Evolutionary conservation across 1,284 basidiomycete species (phyloP).

Genomic region (Somion occarium): DNA sequence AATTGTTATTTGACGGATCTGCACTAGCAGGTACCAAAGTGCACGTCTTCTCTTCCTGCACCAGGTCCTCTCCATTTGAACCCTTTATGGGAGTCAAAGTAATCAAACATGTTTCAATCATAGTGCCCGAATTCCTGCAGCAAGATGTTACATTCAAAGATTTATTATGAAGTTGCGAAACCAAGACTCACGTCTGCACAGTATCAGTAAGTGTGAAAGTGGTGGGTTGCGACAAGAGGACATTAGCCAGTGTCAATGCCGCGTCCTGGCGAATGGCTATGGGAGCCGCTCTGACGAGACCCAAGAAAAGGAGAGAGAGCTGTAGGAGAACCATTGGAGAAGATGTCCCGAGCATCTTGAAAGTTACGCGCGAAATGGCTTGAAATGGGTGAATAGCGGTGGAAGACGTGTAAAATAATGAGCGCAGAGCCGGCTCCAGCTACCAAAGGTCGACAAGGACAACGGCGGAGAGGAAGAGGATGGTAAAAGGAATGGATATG

Average conservation of each 20-base stretch:
- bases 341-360: slow-evolving; percentile 30
- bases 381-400: slow-evolving; percentile 10
- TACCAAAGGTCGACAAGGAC: slow-evolving; percentile 33
- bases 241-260: slow-evolving; percentile 19
- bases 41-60: slow-evolving; percentile 58
- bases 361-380: slow-evolving; percentile 2
- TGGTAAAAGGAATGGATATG: slow-evolving; percentile 48
- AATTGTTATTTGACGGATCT: not conserved
- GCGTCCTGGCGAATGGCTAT: slow-evolving; percentile 14
- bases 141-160: slow-evolving; percentile 2
- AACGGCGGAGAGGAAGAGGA: slow-evolving; percentile 28
- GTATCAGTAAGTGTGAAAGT: slow-evolving; percentile 27
- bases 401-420: slow-evolving; percentile 15
- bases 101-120: slow-evolving; percentile 61
- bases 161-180: slow-evolving; percentile 3
- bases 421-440: slow-evolving; percentile 47
- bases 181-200: slow-evolving; percentile 30
- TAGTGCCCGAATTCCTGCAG: slow-evolving; percentile 37
- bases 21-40: slow-evolving; percentile 33
- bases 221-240: slow-evolving; percentile 20
- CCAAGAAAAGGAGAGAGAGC: slow-evolving; percentile 29
- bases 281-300: slow-evolving; percentile 20
- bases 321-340: slow-evolving; percentile 29
- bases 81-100: slow-evolving; percentile 48
- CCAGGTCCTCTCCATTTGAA: slow-evolving; percentile 39